phyloP scores from a whole-genome alignment of 2,329 filamentous ascomycete genomes.

The Beauveria pseudobassiana region DNA sequence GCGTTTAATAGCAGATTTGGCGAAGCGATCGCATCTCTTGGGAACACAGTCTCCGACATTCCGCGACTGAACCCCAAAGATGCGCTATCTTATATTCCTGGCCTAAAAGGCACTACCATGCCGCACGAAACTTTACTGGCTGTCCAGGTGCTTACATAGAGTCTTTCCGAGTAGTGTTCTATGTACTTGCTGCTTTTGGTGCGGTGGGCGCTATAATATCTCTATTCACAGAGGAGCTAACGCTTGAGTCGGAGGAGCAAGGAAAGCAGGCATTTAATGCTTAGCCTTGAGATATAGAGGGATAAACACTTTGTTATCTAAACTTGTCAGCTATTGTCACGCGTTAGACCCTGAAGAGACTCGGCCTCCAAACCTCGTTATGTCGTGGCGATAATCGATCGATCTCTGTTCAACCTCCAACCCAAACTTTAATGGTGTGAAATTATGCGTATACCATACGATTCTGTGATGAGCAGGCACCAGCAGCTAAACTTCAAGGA shows the following conservation, averaged over 20 bases:
- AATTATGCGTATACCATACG: neutral
- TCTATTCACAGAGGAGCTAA: neutral
- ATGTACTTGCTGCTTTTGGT: neutral
- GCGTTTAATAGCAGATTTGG: neutral
- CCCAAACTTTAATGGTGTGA: neutral
- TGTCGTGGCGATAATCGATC: too few relatives aligned
- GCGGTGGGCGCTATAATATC: neutral
- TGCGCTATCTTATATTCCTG: neutral
- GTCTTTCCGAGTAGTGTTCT: neutral
- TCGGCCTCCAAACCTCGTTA: too few relatives aligned
- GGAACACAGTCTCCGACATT: neutral
- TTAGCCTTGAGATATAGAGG: neutral
- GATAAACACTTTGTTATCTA: neutral
- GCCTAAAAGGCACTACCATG: neutral
- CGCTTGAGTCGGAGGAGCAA: neutral
- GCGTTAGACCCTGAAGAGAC: too few relatives aligned
- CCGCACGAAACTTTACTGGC: neutral
- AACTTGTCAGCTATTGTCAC: too few relatives aligned
- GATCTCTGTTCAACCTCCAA: too few relatives aligned
- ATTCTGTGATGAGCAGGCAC: too few relatives aligned
- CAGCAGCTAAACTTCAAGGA: too few relatives aligned
- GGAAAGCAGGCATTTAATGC: neutral
- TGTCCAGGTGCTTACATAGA: neutral
- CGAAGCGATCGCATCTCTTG: neutral
- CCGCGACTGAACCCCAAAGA: neutral